Conservation (phyloP, 805 yeast genomes). For the Blastobotrys parvus region DNA sequence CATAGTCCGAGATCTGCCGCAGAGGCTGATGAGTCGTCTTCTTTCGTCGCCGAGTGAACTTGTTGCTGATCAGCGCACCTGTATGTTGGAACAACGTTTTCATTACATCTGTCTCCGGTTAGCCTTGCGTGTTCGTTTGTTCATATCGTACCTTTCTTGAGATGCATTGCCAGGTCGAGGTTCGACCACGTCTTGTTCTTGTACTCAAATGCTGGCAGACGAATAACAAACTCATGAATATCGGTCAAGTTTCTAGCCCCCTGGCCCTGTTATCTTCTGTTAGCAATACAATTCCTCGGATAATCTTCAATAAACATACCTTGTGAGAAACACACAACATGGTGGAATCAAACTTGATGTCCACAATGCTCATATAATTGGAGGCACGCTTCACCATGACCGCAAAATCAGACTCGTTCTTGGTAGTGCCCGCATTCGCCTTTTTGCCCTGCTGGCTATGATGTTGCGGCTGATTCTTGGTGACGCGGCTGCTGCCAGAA, state of each 20-base stretch:
- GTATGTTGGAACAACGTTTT: conserved; percentile 38
- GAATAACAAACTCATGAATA: conserved; percentile 62
- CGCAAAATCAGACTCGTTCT: conserved; percentile 33
- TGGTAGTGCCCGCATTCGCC: too few relatives aligned
- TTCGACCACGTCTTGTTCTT: conserved; percentile 62
- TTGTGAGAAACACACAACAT: conserved; percentile 63
- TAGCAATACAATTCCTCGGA: neutral
- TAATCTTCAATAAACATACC: conserved; percentile 15
- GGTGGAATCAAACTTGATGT: conserved; percentile 44
- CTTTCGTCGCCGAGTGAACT: conserved; percentile 38
- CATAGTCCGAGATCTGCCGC: conserved; percentile 29
- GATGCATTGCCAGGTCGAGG: conserved; percentile 52
- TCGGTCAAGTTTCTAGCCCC: conserved; percentile 63
- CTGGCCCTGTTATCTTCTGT: conserved; percentile 38
- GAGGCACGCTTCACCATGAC: conserved; percentile 73
- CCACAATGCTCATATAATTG: conserved; percentile 57
- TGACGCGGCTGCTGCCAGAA: neutral
- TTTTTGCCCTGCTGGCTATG: conserved; percentile 1
- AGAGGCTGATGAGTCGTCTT: conserved; percentile 15
- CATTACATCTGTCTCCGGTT: conserved; percentile 30
- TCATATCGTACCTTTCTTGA: conserved; percentile 43
- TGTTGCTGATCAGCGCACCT: conserved; percentile 74
- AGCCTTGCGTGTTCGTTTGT: too few relatives aligned
- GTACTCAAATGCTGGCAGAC: conserved; percentile 53
- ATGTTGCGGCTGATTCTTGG: neutral